Base-by-base conservation (phyloP, 73 alveolate species). In the Stentor roeselii region DNA sequence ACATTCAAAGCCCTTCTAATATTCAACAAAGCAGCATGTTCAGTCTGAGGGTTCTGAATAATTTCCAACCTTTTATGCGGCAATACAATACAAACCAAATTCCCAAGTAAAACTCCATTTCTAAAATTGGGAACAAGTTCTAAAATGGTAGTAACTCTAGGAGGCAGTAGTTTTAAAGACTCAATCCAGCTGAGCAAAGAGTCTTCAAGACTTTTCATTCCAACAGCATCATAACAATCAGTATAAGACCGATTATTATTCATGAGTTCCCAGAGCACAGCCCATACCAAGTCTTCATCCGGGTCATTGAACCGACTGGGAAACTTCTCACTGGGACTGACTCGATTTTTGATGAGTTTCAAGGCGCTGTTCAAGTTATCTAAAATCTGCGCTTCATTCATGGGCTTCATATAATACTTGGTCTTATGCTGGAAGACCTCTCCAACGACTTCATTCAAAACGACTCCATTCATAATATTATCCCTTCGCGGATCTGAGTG, bases 261-360 rank as follows among this genome's bases (percentile, higher is more conserved):
- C 80, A 67, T 67, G 21, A 67, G 34, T 21, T 67, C n/a, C 37
- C 80, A 67, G 21, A 67, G 34, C 34, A 67, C 41, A 67, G 80
- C 41, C 80, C 80, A 67, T 30, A 67, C 11, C 15, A 21, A 30
- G 41, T 67, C 80, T 67, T 67, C 37, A 21, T 67, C 34, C 27
- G 41, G 41, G 15, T 21, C 42, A 30, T 32, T 14, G 42, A 67
- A 14, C 11, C 37, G 27, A 0, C 34, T 40, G 11, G 41, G n/a
- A 34, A 21, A 67, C 11, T 67, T 21, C 1, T 34, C 80, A 27
- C n/a, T 0, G 41, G 42, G 34, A 21, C 21, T 67, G 27, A 67
- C 34, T 67, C 0, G 21, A 40, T 2, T 67, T 21, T 67, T 67
- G 34, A 67, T 67, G n/a, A 67, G 21, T 67, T 67, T 67, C 14